Conservation (phyloP, 2,329 filamentous ascomycete genomes). For the Drechslerella dactyloides region DNA sequence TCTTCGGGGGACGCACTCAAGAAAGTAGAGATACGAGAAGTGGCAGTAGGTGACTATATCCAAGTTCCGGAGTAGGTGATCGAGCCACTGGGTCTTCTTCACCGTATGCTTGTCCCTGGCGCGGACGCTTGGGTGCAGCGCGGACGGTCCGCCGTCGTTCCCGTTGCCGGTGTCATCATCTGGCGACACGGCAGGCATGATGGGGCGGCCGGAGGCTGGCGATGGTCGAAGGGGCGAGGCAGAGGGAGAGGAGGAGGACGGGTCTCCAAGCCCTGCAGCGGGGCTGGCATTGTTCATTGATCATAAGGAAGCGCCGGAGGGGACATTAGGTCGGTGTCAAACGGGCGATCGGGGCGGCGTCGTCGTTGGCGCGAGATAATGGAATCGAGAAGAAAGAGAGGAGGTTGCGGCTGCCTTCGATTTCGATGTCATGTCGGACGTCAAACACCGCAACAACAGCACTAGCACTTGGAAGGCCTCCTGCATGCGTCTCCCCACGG, state of each 20-base stretch:
- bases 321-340: conserved; percentile 19
- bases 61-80: conserved; percentile 67
- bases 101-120: conserved; percentile 57
- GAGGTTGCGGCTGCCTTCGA: neutral
- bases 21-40: conserved; percentile 71
- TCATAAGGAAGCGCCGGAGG: conserved; percentile 46
- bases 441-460: too few species aligned
- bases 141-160: conserved; percentile 11
- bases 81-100: conserved; percentile 66
- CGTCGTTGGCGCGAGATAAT: conserved; percentile 2
- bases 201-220: conserved; percentile 26
- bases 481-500: too few species aligned
- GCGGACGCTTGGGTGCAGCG: conserved; percentile 44
- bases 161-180: conserved; percentile 26
- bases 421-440: neutral
- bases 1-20: conserved; percentile 65
- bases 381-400: neutral
- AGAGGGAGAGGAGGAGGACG: conserved; percentile 43
- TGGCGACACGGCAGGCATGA: conserved; percentile 31
- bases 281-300: conserved; percentile 52
- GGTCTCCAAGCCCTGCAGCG: conserved; percentile 50
- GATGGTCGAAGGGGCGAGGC: conserved; percentile 27
- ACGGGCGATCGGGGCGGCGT: conserved; percentile 5
- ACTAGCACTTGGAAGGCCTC: too few species aligned
- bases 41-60: conserved; percentile 71